Evolutionary conservation across 805 yeast genomes (phyloP), one percentile per base, ranked within the genome.

Genomic region (Candida methanosorbosa): DNA sequence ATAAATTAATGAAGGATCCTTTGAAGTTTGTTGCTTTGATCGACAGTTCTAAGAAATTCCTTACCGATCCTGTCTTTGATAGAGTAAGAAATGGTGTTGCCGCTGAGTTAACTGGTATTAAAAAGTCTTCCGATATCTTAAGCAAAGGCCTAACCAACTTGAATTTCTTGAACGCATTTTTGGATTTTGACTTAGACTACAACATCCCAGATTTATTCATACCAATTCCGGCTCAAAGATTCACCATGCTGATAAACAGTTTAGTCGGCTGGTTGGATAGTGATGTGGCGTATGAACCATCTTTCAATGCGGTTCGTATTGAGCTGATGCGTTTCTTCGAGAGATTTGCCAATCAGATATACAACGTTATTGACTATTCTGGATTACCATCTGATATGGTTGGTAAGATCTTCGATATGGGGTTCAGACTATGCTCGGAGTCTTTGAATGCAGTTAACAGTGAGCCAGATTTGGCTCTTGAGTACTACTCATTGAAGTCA

Each of bases 161-260:
- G 4, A 57, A 75, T 1, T 43, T 78, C 3, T 55, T 80, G 27
- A 65, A 62, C 31, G 61, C 65, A 38, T 56, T 63, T 41, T 61
- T 75, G 38, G 48, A 54, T 33, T 38, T 56, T 3, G 64, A 61
- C 18, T 42, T 43, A 7, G 63, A 56, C 14, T 41, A 41, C 17
- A 47, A 36, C 2, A 27, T 48, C 7, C 45, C 57, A 2, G 39
- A 39, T 5, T 29, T 32, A 4, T 58, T 56, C 30, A 56, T 51
- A n/a, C 64, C 76, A 2, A 57, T 82, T 18, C 80, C 84, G 6
- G 63, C 70, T 3, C 87, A 78, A 47, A 68, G 92, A 44, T 59
- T 80, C 27, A 69, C 65, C 29, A 73, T 81, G 84, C 56, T 80
- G 8, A 40, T 83, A 15, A 68, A 63, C 28, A 66, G 71, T 5